These are phyloP conservation scores for Allomyces arbusculus DNA, from an alignment of 192 early-diverging fungal genomes.

Conservation along the genomic window DNA sequence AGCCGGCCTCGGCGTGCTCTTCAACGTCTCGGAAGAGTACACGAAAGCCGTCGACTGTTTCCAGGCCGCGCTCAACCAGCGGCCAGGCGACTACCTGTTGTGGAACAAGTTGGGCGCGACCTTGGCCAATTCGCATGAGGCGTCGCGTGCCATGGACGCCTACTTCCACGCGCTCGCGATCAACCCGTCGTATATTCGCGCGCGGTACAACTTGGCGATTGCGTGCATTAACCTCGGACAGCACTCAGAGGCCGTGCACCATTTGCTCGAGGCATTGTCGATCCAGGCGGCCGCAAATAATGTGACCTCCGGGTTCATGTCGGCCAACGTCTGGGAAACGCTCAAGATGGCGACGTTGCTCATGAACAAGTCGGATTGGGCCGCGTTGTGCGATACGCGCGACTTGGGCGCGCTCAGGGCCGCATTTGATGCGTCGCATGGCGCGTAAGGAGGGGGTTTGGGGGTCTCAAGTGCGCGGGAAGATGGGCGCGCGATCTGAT, in stretches of 20 bases:
- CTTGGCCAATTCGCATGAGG: constrained; percentile 66
- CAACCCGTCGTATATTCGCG: constrained; percentile 86
- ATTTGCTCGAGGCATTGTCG: constrained; percentile 69
- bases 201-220: constrained; percentile 88
- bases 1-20: constrained; percentile 80
- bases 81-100: constrained; percentile 78
- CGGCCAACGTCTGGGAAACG: constrained; percentile 63
- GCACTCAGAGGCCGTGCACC: constrained; percentile 76
- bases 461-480: no score
- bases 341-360: constrained; percentile 43
- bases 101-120: constrained; percentile 98
- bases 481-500: no score
- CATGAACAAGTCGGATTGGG: background rate
- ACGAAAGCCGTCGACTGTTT: constrained; percentile 96
- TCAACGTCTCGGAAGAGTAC: constrained; percentile 82
- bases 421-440: background rate
- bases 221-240: constrained; percentile 72
- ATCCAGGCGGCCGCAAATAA: constrained; percentile 36
- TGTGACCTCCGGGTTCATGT: constrained; percentile 30
- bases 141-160: constrained; percentile 63
- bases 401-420: background rate
- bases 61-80: constrained; percentile 59
- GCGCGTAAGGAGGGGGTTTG: no score
- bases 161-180: constrained; percentile 87
- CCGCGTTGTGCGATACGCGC: background rate